Conservation (phyloP, 306 rosid genomes). For the Geum urbanum region DNA sequence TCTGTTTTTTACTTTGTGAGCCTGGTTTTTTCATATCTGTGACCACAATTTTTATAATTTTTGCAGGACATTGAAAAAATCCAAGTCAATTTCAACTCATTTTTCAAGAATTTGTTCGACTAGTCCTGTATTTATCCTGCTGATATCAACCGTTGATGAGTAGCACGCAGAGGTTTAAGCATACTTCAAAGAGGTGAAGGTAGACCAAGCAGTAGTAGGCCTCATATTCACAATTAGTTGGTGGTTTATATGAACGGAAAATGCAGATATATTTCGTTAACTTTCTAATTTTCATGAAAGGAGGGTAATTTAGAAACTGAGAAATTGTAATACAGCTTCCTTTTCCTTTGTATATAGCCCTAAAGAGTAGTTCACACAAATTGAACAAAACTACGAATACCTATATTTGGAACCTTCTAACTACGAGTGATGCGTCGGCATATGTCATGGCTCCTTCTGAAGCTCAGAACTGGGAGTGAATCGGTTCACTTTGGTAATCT, state of each 20-base stretch:
- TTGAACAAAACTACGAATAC: not conserved
- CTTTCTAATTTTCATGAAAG: conserved; percentile 8
- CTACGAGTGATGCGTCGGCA: too few relatives aligned
- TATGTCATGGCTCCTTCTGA: too few relatives aligned
- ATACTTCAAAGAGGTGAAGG: not conserved
- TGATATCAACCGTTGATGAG: not conserved
- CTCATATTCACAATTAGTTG: not conserved
- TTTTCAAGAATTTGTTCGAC: not conserved
- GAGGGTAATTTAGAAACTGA: conserved; percentile 1
- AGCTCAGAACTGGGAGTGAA: too few relatives aligned
- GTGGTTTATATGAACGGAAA: not conserved
- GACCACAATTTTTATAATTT: not conserved
- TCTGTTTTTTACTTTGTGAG: not conserved
- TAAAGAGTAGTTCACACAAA: not conserved
- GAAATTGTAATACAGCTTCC: not conserved
- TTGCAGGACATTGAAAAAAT: not conserved
- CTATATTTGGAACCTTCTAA: too few relatives aligned
- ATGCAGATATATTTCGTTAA: not conserved
- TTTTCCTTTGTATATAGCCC: not conserved
- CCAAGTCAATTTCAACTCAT: conserved; percentile 4
- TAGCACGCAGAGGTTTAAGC: not conserved
- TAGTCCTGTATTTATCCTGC: not conserved
- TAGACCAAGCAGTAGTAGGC: not conserved
- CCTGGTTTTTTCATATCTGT: not conserved
- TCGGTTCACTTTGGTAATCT: not conserved